These are phyloP conservation scores for Boletus sensibilis DNA, from an alignment of 768 basidiomycete genomes.

Conservation along the genomic window DNA sequence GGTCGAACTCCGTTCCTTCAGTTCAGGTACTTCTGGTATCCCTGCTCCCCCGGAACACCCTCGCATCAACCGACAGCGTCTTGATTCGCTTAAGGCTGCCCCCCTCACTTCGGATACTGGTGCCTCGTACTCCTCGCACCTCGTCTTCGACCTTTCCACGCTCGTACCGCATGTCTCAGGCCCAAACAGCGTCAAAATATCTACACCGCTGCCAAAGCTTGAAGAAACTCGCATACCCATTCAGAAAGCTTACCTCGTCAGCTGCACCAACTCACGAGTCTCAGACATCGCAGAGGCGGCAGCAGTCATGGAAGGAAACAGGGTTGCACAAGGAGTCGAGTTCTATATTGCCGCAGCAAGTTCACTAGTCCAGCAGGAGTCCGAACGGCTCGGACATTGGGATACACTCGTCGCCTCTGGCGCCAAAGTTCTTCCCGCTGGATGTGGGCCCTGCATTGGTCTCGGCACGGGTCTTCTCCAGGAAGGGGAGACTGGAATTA, in stretches of 20 bases:
- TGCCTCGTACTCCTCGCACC: slow-evolving; percentile 82
- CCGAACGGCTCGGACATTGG: slow-evolving; percentile 88
- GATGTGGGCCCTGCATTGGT: slow-evolving; percentile 98
- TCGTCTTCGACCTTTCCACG: slow-evolving; percentile 89
- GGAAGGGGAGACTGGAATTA: slow-evolving; percentile 94
- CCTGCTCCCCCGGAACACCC: slow-evolving; percentile 80
- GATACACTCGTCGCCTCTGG: slow-evolving; percentile 80
- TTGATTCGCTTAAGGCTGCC: slow-evolving; percentile 59
- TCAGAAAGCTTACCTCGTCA: slow-evolving; percentile 97
- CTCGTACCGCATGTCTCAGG: slow-evolving; percentile 96
- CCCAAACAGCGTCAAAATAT: slow-evolving; percentile 95
- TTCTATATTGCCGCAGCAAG: slow-evolving; percentile 98
- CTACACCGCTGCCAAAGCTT: slow-evolving; percentile 88
- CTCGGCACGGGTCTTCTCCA: slow-evolving; percentile 89
- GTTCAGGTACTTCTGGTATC: slow-evolving; percentile 44
- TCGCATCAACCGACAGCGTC: slow-evolving; percentile 72
- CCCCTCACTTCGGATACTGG: slow-evolving; percentile 67
- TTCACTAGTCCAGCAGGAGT: slow-evolving; percentile 86
- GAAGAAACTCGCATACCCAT: slow-evolving; percentile 73
- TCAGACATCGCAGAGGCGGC: slow-evolving; percentile 95
- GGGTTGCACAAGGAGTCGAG: slow-evolving; percentile 84
- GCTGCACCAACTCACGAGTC: slow-evolving; percentile 95
- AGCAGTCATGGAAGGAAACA: slow-evolving; percentile 77
- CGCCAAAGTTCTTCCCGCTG: slow-evolving; percentile 89
- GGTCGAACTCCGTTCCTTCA: slow-evolving; percentile 75